Base-by-base conservation (phyloP, 345 rosid genomes). In the Noccaea caerulescens region DNA sequence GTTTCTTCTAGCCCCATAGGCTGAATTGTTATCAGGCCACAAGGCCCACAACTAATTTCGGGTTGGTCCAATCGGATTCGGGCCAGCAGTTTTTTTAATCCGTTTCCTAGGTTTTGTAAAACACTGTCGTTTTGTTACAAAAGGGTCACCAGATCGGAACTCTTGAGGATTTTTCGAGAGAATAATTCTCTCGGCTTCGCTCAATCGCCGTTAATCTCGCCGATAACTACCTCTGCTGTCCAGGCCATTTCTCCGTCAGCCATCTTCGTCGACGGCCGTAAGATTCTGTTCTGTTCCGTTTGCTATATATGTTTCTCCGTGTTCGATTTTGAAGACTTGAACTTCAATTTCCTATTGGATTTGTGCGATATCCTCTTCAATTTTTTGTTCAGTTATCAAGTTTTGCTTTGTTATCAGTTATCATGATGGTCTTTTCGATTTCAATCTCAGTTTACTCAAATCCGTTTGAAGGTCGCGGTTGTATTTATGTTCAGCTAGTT, bases 101-200 rank as follows among this genome's bases (percentile, higher is more conserved):
- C 33, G 25, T 36, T 8, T 58, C 68, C 68, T 67, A 74, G 78
- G 78, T 67, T 59, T 20, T 11, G 0, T 36, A 0, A 68, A 68
- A 68, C 73, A 3, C 42, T 27, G 30, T 27, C 30, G 30, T 68
- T 75, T 73, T 3, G 20, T 2, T 18, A 37, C 23, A 12, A 58
- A 66, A 44, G 16, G 16, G 36, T 47, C 50, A 57, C 6, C 18
- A 58, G 67, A 73, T 73, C 75, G 10, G 0, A 14, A 18, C 23
- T 42, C 41, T 41, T 41, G 8, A 0, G 34, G 10, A 1, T 14
- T 45, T 41, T 4, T 7, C 0, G 56, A 23, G 49, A 54, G 68
- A 63, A 18, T 10, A 8, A 5, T 16, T 39, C 45, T 51, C 61
- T 60, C 66, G 37, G 37, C 53, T 42, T 59, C 51, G 45, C 68